phyloP scores from a whole-genome alignment of 345 rosid species.

The Lepidium africanum region DNA sequence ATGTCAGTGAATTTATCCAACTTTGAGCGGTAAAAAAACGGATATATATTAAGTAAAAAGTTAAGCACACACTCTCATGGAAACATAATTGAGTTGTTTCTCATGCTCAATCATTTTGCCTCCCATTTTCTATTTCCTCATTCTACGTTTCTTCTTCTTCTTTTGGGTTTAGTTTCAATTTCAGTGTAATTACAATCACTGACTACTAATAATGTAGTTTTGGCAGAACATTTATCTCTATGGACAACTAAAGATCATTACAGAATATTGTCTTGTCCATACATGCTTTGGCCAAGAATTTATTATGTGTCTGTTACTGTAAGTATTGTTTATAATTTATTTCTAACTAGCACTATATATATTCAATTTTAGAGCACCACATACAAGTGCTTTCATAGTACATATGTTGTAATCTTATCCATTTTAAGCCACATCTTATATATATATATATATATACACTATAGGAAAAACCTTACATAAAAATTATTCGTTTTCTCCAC shows the following conservation, averaged over 20 bases:
- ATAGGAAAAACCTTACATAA: no score
- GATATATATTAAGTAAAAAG: neutral
- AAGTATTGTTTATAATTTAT: neutral
- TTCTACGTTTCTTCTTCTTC: neutral
- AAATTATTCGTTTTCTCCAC: no score
- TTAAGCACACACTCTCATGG: conserved; percentile 20
- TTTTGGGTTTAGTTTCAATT: conserved; percentile 3
- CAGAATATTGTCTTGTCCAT: conserved; percentile 20
- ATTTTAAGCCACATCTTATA: neutral
- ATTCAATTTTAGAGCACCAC: no score
- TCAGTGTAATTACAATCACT: conserved; percentile 26
- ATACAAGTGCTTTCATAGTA: neutral
- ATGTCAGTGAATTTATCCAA: neutral
- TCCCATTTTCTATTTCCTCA: conserved; percentile 15
- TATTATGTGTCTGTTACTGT: neutral
- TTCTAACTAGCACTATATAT: neutral
- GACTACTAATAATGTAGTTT: conserved; percentile 23
- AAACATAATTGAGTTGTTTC: conserved; percentile 8
- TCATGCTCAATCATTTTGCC: conserved; percentile 37
- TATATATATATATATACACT: no score
- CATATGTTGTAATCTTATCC: neutral
- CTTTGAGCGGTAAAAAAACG: neutral
- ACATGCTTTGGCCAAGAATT: conserved; percentile 10
- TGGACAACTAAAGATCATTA: conserved; percentile 13
- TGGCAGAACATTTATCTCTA: neutral